phyloP scores from a whole-genome alignment of 225 moss, liverwort and hornwort genomes.

The Polytrichum commune region DNA sequence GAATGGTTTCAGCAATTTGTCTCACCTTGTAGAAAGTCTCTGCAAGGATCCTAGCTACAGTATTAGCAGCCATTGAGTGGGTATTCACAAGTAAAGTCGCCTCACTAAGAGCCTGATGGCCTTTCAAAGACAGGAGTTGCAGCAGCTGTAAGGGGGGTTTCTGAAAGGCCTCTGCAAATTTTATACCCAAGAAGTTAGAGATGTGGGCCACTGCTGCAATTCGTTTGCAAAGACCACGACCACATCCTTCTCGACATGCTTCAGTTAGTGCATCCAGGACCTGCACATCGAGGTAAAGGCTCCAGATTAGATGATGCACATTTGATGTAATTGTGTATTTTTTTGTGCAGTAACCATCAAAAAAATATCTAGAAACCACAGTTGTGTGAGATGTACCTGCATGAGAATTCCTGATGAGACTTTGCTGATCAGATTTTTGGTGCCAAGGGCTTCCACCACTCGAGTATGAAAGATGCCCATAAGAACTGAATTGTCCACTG shows the following conservation, averaged over 20 bases:
- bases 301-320: too few species aligned
- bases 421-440: constrained; percentile 34
- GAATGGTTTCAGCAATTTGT: background rate
- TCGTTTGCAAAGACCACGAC: constrained; percentile 55
- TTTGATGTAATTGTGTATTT: too few species aligned
- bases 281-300: constrained; percentile 12
- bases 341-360: too few species aligned
- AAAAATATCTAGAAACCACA: too few species aligned
- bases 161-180: constrained; percentile 54
- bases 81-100: constrained; percentile 66
- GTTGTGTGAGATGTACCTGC: constrained; percentile 20
- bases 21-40: constrained; percentile 66
- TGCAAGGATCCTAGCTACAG: constrained; percentile 66
- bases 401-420: constrained; percentile 22
- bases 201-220: constrained; percentile 65
- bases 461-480: constrained; percentile 34
- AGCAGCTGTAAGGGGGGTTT: constrained; percentile 59
- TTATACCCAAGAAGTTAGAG: constrained; percentile 46
- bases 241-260: constrained; percentile 60
- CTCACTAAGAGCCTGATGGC: constrained; percentile 64
- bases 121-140: constrained; percentile 65
- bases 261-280: constrained; percentile 41
- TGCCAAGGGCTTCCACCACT: constrained; percentile 38
- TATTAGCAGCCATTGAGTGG: constrained; percentile 57
- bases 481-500: constrained; percentile 28